Conservation (phyloP, 1,284 basidiomycete genomes). For the Papiliotrema fonsecae region DNA sequence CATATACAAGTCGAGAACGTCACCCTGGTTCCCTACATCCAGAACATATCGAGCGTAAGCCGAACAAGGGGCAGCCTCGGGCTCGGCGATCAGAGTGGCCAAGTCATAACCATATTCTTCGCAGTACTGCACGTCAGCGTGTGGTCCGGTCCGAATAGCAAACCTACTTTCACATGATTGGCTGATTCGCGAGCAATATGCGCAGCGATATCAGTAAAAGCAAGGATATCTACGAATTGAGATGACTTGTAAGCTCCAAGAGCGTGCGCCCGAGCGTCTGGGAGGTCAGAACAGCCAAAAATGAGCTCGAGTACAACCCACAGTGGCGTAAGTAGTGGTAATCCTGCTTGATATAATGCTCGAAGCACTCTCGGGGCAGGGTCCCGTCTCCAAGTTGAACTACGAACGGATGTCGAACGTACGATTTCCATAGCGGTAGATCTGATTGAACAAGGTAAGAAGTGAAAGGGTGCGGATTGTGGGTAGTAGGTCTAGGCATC, state of each 20-base stretch:
- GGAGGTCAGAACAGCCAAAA: conserved; percentile 1
- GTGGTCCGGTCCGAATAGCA: neutral
- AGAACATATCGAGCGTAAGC: conserved; percentile 84
- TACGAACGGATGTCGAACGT: conserved; percentile 77
- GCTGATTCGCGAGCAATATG: conserved; percentile 64
- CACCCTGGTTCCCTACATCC: conserved; percentile 68
- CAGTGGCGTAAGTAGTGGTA: conserved; percentile 52
- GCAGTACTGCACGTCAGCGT: conserved; percentile 56
- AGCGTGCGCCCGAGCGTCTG: conserved; percentile 52
- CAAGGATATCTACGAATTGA: conserved; percentile 60
- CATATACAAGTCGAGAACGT: conserved; percentile 67
- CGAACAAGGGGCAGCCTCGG: conserved; percentile 65
- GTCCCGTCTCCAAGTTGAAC: conserved; percentile 66
- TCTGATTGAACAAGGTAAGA: conserved; percentile 62
- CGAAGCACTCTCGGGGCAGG: conserved; percentile 61
- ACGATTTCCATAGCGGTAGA: conserved; percentile 62
- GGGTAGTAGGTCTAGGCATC: conserved; percentile 54
- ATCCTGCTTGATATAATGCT: conserved; percentile 74
- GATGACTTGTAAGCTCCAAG: conserved; percentile 73
- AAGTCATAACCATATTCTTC: conserved; percentile 61
- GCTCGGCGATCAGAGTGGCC: conserved; percentile 58
- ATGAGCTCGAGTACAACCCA: conserved; percentile 12
- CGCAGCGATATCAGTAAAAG: conserved; percentile 62
- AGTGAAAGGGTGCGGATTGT: conserved; percentile 65
- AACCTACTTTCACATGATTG: conserved; percentile 59